A percentile compares a stretch with the other conserved stretches of the same genome.
Conservation (phyloP, 2,329 filamentous ascomycete species). For the Penicillium sclerotigenum region DNA sequence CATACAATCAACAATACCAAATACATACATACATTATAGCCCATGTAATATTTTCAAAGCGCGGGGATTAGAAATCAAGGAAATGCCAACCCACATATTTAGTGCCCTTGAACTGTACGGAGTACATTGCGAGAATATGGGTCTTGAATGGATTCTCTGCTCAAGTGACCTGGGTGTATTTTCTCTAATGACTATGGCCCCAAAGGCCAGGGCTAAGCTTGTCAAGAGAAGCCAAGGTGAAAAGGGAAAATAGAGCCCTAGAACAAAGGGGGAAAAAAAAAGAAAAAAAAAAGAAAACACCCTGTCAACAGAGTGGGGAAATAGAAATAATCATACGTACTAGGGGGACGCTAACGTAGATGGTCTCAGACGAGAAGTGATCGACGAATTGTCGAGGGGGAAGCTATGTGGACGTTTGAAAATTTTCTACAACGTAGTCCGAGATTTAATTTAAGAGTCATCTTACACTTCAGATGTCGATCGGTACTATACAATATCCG, state of each 20-base stretch:
- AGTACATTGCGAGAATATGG: not conserved
- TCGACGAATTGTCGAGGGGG: constrained; percentile 19
- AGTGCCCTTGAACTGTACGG: not conserved
- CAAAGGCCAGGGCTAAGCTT: constrained; percentile 15
- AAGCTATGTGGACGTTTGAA: constrained; percentile 13
- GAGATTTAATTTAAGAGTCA: not conserved
- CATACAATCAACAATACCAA: not conserved
- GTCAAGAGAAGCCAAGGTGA: not conserved
- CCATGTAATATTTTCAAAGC: not conserved
- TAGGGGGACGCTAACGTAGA: constrained; percentile 25
- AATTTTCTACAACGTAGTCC: constrained; percentile 5
- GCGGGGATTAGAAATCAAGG: not conserved
- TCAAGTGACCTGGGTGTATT: not conserved
- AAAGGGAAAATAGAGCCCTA: not conserved
- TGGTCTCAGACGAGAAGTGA: constrained; percentile 25
- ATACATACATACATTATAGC: not conserved
- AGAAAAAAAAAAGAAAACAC: constrained; percentile 6
- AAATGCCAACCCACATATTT: not conserved
- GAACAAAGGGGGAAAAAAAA: not conserved
- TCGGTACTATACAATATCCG: not conserved
- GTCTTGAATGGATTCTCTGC: not conserved
- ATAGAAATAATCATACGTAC: constrained; percentile 20
- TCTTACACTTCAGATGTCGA: not conserved
- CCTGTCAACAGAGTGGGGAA: constrained; percentile 13
- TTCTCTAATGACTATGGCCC: too few species aligned